Evolutionary conservation across 2,329 filamentous ascomycete genomes (phyloP), one percentile per base, ranked within the genome.

Genomic region (Hypoxylon sp.): DNA sequence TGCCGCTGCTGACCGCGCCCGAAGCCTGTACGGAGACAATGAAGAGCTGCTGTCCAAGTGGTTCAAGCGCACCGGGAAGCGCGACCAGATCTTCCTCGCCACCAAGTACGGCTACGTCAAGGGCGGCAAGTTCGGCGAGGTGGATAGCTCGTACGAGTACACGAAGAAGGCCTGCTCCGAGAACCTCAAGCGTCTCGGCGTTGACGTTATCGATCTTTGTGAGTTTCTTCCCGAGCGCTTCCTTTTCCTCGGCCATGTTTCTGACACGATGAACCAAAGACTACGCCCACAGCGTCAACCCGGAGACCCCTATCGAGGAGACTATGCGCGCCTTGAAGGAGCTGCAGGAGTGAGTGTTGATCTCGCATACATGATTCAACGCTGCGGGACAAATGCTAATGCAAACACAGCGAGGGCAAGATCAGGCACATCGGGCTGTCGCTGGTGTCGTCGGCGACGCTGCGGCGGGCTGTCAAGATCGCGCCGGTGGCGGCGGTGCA

Each of bases 401-500:
- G n/a, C 15, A 38, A 24, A 13, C 23, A 4, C 17, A 75, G 78
- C 0, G 77, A 79, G 45, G 83, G 83, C 4, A 84, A 85, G 67
- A 80, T 85, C 65, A 75, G 75, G 41, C 74, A 83, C 63, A 72
- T 86, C 2, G 82, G 82, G 1, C 69, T 86, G 5, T 79, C 75
- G 10, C 80, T 82, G 62, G 77, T 79, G 51, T 78, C 75, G 21
- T 77, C 80, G 3, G 70, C 72, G 6, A 81, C 81, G 0, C 74
- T 86, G 29, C 77, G 78, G 4, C 76, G 82, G 15, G 83, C 83
- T 3, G 67, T 72, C 67, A 74, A 72, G 11, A 72, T 85, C 3
- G 75, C 79, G 54, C 80, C 76, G 4, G 79, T 86, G 49, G 71
- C 77, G 3, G 79, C 78, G 7, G 78, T 81, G n/a, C 81, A 86